Base-by-base conservation (phyloP, 495 filamentous ascomycete genomes). In the Trichoderma virens region DNA sequence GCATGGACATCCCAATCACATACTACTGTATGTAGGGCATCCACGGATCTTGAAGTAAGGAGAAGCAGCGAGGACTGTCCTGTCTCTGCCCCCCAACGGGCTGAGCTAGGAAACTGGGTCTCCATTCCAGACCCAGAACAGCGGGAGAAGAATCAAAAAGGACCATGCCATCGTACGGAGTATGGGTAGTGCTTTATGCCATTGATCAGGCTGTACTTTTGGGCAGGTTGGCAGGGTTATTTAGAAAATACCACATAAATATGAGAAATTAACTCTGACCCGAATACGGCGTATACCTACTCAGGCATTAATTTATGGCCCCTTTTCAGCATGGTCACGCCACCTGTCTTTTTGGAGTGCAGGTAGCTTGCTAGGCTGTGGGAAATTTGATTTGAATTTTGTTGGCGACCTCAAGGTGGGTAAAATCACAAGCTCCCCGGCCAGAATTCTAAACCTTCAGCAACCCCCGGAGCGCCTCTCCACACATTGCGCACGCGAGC, bases 341-440 rank as follows among this genome's bases (percentile, higher is more conserved):
- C 51, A 56, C 51, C 51, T 56, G 51, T 56, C 51, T 28, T 56
- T 56, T 28, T 30, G 51, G 13, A 51, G 51, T 56, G 51, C 51
- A n/a, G 51, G 51, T n/a, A 56, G 51, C 51, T 56, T 27, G 51
- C 51, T 56, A n/a, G 51, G 51, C 51, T 56, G 51, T 30, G 51
- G 51, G 51, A 56, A 56, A 56, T 56, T 35, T 35, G 32, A 11
- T 11, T 56, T 23, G 51, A 9, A 13, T 56, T 56, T 13, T 56
- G 27, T 7, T 30, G 51, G 23, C 51, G 51, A 56, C 23, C 51
- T 27, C 32, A 56, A 47, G 51, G 51, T 56, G 51, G 51, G 51
- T 56, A 56, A 56, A 56, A 56, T 56, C 51, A 56, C 51, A 56
- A 56, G 51, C 51, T 56, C 51, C 51, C 51, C 51, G 51, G 51